phyloP scores from a whole-genome alignment of 2,329 filamentous ascomycete species.

The Arthrobotrys sinensis region DNA sequence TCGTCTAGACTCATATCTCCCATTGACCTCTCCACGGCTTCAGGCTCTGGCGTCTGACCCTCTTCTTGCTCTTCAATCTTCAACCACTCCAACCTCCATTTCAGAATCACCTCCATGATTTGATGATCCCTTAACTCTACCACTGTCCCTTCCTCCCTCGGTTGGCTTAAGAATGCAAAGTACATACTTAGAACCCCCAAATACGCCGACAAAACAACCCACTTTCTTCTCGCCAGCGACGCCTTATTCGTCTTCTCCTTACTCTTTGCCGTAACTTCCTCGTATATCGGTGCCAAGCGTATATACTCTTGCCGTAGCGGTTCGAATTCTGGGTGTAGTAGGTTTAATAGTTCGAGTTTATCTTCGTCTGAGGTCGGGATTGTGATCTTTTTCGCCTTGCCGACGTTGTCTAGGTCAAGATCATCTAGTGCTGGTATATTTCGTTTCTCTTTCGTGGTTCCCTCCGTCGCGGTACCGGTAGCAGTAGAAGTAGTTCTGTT shows the following conservation, averaged over 20 bases:
- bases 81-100: constrained; percentile 85
- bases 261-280: constrained; percentile 69
- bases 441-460: constrained; percentile 73
- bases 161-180: constrained; percentile 82
- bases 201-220: constrained; percentile 86
- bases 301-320: constrained; percentile 85
- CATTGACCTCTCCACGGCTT: constrained; percentile 61
- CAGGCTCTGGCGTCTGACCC: constrained; percentile 65
- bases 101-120: constrained; percentile 87
- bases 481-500: constrained; percentile 70
- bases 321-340: constrained; percentile 92
- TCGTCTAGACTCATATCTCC: constrained; percentile 66
- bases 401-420: constrained; percentile 67
- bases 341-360: constrained; percentile 80
- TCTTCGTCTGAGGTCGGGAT: constrained; percentile 83
- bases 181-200: constrained; percentile 91
- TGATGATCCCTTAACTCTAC: constrained; percentile 88
- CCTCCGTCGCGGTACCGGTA: constrained; percentile 67
- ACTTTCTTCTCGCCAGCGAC: constrained; percentile 77
- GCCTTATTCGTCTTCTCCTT: constrained; percentile 68
- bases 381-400: constrained; percentile 72
- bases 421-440: constrained; percentile 79
- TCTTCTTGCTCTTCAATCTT: constrained; percentile 78
- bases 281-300: constrained; percentile 76
- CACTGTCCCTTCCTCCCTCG: constrained; percentile 43